These are phyloP conservation scores for Penstemon davidsonii DNA, from an alignment of 257 asterid species.

Conservation along the genomic window DNA sequence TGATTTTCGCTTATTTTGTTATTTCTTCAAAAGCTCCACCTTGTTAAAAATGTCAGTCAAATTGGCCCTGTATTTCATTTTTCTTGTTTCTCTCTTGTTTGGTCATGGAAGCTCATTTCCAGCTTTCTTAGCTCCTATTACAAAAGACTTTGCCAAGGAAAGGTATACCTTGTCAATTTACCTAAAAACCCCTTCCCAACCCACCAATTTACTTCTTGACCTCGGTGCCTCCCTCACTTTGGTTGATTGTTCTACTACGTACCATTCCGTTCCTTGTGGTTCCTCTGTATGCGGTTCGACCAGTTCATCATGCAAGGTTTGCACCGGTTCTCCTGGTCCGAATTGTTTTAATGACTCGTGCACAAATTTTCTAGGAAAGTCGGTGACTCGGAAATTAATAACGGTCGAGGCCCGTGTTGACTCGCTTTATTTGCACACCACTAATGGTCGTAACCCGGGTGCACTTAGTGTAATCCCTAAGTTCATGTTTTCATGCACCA, in stretches of 20 bases:
- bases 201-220: conserved; percentile 48
- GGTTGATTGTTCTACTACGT: conserved; percentile 40
- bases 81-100: conserved; percentile 14
- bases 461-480: conserved; percentile 33
- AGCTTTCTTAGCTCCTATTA: conserved; percentile 47
- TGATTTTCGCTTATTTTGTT: no score
- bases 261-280: conserved; percentile 35
- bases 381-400: not conserved
- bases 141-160: conserved; percentile 35
- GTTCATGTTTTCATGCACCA: conserved; percentile 45
- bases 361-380: conserved; percentile 20
- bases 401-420: conserved; percentile 39
- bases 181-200: conserved; percentile 46
- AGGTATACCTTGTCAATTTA: conserved; percentile 38
- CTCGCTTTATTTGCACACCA: conserved; percentile 41
- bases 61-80: conserved; percentile 21
- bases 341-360: conserved; percentile 38
- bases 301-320: conserved; percentile 32
- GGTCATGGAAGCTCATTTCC: conserved; percentile 25
- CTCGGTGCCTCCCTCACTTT: conserved; percentile 47
- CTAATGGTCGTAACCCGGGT: conserved; percentile 71
- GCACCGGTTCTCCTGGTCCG: conserved; percentile 28
- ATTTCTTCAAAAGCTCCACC: not conserved
- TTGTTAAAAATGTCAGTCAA: conserved; percentile 21
- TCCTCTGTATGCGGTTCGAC: conserved; percentile 43